These are phyloP conservation scores for Apiotrichum gamsii DNA, from an alignment of 1,284 basidiomycete species.

Conservation along the genomic window DNA sequence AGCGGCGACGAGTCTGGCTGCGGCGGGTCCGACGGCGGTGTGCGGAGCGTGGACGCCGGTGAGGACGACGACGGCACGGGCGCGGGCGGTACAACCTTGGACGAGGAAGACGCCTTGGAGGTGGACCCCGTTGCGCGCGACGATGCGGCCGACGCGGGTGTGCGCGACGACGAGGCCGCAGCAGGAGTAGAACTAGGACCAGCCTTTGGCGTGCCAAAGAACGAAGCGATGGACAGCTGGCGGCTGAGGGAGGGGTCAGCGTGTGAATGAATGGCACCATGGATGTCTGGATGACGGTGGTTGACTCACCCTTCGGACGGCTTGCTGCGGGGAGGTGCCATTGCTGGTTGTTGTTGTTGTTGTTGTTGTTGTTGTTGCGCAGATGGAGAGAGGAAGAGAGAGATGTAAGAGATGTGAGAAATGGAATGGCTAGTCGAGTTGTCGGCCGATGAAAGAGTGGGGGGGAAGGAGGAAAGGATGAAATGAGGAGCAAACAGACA, in stretches of 20 bases:
- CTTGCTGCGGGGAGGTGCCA: neutral
- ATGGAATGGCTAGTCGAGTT: too few relatives aligned
- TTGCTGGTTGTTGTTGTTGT: too few relatives aligned
- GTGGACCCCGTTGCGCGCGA: too few relatives aligned
- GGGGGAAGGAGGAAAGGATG: neutral
- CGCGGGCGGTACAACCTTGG: neutral
- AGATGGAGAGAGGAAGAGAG: neutral
- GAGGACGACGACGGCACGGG: constrained; percentile 5
- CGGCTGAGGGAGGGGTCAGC: too few relatives aligned
- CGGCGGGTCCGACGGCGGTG: constrained; percentile 25
- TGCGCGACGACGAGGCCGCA: too few relatives aligned
- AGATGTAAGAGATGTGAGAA: neutral
- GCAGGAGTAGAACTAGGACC: too few relatives aligned
- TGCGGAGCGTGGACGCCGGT: constrained; percentile 20
- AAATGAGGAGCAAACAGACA: too few relatives aligned
- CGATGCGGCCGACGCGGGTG: too few relatives aligned
- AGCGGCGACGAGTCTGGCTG: constrained; percentile 23
- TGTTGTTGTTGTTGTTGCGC: neutral
- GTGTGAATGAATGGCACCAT: too few relatives aligned
- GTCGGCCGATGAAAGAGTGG: too few relatives aligned
- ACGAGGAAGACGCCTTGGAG: neutral
- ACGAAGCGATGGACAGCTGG: constrained; percentile 47
- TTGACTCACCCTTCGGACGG: constrained; percentile 18
- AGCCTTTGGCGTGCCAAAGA: constrained; percentile 44
- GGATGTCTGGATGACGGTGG: neutral